Evolutionary conservation across 768 basidiomycete species (phyloP), one percentile per base, ranked within the genome.

Genomic region (Steccherinum ochraceum): DNA sequence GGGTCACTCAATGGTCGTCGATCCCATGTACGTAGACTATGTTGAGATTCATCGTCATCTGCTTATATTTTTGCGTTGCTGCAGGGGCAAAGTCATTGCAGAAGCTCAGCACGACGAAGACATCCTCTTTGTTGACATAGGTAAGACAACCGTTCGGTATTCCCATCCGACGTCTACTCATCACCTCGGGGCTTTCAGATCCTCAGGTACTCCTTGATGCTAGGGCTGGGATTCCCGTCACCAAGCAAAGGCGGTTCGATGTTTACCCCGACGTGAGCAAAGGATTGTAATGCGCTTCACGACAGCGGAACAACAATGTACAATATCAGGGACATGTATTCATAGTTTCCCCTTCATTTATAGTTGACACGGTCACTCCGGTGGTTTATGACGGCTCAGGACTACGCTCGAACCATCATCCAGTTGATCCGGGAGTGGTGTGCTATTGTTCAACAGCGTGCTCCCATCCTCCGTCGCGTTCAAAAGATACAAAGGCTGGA

Each of bases 1-100:
- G 81, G 90, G 93, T 3, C 93, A 95, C 64, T 86, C 88, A 1
- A 84, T 89, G 81, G 75, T 93, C 11, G 84, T 93, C n/a, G 88
- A 92, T 67, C 92, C 93, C 7, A 83, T 84, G 88, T 92, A 66
- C 66, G 84, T 72, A 3, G 20, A 35, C 19, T n/a, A n/a, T n/a
- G n/a, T n/a, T n/a, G n/a, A n/a, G n/a, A n/a, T n/a, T n/a, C n/a
- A n/a, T n/a, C n/a, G n/a, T n/a, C n/a, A n/a, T n/a, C n/a, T n/a
- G n/a, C n/a, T n/a, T n/a, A n/a, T n/a, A n/a, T n/a, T n/a, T n/a
- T n/a, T n/a, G n/a, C n/a, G n/a, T 26, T 51, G 45, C n/a, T 35
- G 24, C 58, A 95, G 92, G 73, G 95, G 84, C 5, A 76, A 77
- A 47, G 76, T 93, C 18, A 63, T 94, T 2, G 77, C 68, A 1